A percentile compares a stretch with the other conserved stretches of the same genome.
phyloP scores from a whole-genome alignment of 2,329 filamentous ascomycete genomes.

The Epichloe sp. region DNA sequence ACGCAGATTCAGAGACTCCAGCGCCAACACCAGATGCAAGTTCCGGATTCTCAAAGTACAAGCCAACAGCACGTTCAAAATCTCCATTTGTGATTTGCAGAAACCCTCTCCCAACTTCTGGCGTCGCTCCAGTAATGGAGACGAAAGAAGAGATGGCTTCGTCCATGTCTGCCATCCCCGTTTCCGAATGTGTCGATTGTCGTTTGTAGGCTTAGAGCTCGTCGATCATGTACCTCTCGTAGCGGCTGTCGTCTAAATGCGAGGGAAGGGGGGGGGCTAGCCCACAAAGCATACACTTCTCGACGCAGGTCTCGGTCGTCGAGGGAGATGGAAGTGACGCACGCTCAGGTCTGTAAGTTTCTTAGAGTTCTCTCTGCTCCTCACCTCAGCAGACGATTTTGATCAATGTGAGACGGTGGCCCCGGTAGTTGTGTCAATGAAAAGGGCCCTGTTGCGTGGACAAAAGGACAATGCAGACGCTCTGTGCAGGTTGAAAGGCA shows the following conservation, averaged over 20 bases:
- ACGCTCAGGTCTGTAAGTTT: neutral
- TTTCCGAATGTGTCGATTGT: neutral
- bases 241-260: neutral
- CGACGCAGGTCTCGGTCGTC: neutral
- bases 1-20: conserved; percentile 13
- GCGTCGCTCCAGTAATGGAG: conserved; percentile 63
- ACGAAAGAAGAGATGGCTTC: conserved; percentile 66
- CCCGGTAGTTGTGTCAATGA: neutral
- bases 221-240: neutral
- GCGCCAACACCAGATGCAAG: conserved; percentile 30
- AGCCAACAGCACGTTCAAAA: conserved; percentile 71
- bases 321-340: neutral
- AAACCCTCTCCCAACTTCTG: conserved; percentile 67
- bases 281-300: neutral
- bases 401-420: neutral
- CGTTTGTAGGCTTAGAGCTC: neutral
- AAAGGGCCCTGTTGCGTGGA: neutral
- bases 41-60: conserved; percentile 84
- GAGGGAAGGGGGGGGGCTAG: too few species aligned
- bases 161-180: conserved; percentile 38
- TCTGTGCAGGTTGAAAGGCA: neutral
- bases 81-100: conserved; percentile 75
- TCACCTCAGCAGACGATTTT: neutral
- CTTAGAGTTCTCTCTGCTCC: neutral
- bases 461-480: neutral